Evolutionary conservation across 2,329 filamentous ascomycete species (phyloP), one percentile per base, ranked within the genome.

Genomic region (Sporothrix sp.): DNA sequence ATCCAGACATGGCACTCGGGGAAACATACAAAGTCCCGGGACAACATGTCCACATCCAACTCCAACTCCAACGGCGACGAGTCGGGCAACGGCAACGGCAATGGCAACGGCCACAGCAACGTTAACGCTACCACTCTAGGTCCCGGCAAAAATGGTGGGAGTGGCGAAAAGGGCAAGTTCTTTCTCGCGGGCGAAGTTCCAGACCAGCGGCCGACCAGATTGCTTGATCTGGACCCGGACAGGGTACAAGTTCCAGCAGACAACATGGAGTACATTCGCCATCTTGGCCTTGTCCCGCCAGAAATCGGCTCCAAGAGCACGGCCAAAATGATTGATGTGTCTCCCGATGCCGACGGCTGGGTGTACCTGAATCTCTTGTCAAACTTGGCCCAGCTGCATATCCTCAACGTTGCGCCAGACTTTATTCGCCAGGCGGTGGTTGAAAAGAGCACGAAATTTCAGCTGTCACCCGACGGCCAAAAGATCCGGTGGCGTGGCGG

Each of bases 361-460:
- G 80, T 91, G 0, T 91, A 90, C 58, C 68, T 93, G 7, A 93
- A 93, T 58, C 68, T 94, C 1, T 72, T 94, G 1, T 82, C 83
- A 61, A 89, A 84, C 60, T 76, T 94, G 71, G 87, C 88, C 0
- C 87, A 94, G 65, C 69, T 94, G 16, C 87, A 94, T 59, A 91
- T 89, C 0, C 75, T 93, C 58, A 90, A 88, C 52, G 87, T 94
- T 1, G 89, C 87, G 0, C 75, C 82, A 0, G 80, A 84, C 25
- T 91, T 91, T 59, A 81, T 93, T 35, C 81, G 85, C 52, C 77
- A 78, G 32, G 85, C 88, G 0, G 73, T 94, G 1, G 69, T 72
- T 0, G 79, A 85, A 45, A 77, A 81, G 57, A 91, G 86, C 59
- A 75, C 76, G 18, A 85, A 84, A 58, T 82, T 95, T 47, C 85